phyloP scores from a whole-genome alignment of 2,329 filamentous ascomycete species.

The Hymenotorrendiella dingleyae region DNA sequence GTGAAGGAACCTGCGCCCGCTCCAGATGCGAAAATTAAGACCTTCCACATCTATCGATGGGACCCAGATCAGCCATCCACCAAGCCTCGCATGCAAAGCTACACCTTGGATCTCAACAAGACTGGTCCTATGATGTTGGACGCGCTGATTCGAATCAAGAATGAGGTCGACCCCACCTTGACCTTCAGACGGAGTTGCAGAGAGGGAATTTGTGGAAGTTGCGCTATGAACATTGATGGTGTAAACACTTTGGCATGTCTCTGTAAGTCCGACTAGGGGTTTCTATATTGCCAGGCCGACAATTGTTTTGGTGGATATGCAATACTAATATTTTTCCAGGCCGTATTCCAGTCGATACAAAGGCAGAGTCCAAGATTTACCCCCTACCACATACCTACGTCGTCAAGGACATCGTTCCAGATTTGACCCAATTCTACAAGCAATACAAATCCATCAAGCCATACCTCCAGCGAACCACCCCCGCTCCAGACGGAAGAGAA shows the following conservation, averaged over 20 bases:
- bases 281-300: no score
- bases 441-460: constrained; percentile 99
- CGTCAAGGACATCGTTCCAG: constrained; percentile 97
- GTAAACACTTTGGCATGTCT: constrained; percentile 96
- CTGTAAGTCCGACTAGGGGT: no score
- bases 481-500: constrained; percentile 81
- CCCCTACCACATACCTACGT: constrained; percentile 97
- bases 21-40: constrained; percentile 71
- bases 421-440: constrained; percentile 99
- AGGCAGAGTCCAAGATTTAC: constrained; percentile 87
- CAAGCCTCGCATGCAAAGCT: constrained; percentile 94
- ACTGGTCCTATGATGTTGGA: constrained; percentile 98
- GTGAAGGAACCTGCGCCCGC: constrained; percentile 44
- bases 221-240: constrained; percentile 99
- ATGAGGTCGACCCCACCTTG: constrained; percentile 92
- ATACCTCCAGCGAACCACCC: constrained; percentile 87
- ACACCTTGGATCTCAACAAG: constrained; percentile 96
- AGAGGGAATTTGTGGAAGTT: constrained; percentile 97
- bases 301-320: no score
- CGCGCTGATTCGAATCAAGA: constrained; percentile 96
- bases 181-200: constrained; percentile 94
- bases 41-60: constrained; percentile 98
- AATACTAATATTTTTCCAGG: constrained; percentile 48
- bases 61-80: constrained; percentile 86
- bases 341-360: constrained; percentile 82